phyloP scores from a whole-genome alignment of 169 alveolate genomes.

The Eimeria praecox region DNA sequence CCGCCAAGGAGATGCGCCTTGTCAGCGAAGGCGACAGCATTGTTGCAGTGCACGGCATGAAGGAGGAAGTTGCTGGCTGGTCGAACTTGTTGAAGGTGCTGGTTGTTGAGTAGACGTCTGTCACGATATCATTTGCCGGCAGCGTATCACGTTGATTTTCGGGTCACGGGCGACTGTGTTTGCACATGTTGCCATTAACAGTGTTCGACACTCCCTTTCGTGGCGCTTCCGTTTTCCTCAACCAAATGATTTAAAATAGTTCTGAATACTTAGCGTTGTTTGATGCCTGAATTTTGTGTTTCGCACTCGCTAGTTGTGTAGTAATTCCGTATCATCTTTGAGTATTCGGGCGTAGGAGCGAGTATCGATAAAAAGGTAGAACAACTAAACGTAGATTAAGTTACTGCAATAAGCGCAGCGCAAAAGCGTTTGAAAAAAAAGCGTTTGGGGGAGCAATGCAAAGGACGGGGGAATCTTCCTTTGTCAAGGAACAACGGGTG shows the following conservation, averaged over 20 bases:
- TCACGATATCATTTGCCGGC: neutral
- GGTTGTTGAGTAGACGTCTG: conserved; percentile 82
- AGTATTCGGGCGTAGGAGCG: neutral
- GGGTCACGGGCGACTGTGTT: neutral
- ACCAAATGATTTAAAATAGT: neutral
- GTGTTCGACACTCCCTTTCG: neutral
- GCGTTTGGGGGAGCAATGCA: neutral
- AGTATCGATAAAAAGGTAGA: neutral
- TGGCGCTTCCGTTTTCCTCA: neutral
- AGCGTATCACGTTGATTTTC: neutral
- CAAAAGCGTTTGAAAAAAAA: neutral
- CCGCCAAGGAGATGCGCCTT: conserved; percentile 95
- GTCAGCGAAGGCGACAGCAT: conserved; percentile 95
- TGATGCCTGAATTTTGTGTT: neutral
- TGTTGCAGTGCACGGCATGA: conserved; percentile 97
- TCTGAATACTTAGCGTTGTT: neutral
- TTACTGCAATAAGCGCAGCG: neutral
- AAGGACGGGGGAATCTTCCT: neutral
- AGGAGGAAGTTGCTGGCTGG: conserved; percentile 96
- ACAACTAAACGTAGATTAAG: neutral
- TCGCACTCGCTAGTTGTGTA: neutral
- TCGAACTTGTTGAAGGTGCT: conserved; percentile 95
- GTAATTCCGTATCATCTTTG: no score
- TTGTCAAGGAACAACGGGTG: neutral
- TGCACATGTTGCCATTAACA: neutral